A percentile compares a stretch with the other conserved stretches of the same genome.
Evolutionary conservation across 192 early-diverging fungal species (phyloP).

Genomic region (Coemansia sp.): DNA sequence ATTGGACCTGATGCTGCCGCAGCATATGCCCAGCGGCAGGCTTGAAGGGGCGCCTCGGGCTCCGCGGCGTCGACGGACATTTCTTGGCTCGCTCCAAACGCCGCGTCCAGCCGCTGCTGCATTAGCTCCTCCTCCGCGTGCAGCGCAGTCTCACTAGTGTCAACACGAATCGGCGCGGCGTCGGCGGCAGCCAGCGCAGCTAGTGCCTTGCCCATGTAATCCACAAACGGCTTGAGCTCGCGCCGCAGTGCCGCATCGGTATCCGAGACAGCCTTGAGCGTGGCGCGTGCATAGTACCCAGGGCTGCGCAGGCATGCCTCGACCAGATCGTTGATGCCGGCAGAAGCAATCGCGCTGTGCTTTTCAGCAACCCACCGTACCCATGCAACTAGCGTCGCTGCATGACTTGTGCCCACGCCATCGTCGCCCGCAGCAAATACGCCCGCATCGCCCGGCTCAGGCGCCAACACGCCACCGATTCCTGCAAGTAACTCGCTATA

Average conservation of each 20-base stretch:
- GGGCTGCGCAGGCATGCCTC: constrained; percentile 62
- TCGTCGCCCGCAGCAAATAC: constrained; percentile 27
- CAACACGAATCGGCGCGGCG: neutral
- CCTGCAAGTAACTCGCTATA: constrained; percentile 39
- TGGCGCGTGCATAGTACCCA: constrained; percentile 51
- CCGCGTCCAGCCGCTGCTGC: constrained; percentile 18
- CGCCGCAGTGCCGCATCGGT: constrained; percentile 24
- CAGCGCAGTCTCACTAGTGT: constrained; percentile 6
- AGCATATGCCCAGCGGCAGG: constrained; percentile 20
- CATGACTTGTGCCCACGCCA: constrained; percentile 46
- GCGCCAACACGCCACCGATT: constrained; percentile 25
- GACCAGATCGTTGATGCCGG: constrained; percentile 55
- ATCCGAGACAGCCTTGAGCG: constrained; percentile 35
- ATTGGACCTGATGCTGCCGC: constrained; percentile 33
- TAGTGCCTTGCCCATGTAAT: constrained; percentile 51
- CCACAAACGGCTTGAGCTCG: constrained; percentile 46
- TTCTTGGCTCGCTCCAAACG: constrained; percentile 9
- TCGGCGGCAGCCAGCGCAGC: constrained; percentile 40
- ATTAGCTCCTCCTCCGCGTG: constrained; percentile 34
- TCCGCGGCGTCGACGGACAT: neutral
- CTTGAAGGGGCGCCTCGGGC: neutral
- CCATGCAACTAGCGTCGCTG: constrained; percentile 60
- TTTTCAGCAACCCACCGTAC: constrained; percentile 51
- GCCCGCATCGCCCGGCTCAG: constrained; percentile 15
- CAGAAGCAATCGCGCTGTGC: constrained; percentile 11